Conservation (phyloP, 306 rosid genomes). For the Cucumis sativus region Cucumber_9930_V3 NC_026656.2:20953001-20953500, state of each 20-base stretch:
- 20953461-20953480: too few species aligned
- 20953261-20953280: background rate
- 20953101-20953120: slow-evolving; percentile 34
- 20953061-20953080: slow-evolving; percentile 31
- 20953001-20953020: slow-evolving; percentile 26
- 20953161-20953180: slow-evolving; percentile 5
- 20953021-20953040: slow-evolving; percentile 36
- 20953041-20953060: slow-evolving; percentile 30
- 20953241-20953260: slow-evolving; percentile 39
- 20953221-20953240: slow-evolving; percentile 37
- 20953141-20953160: slow-evolving; percentile 29
- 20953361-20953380: too few species aligned
- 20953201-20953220: slow-evolving; percentile 36
- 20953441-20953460: too few species aligned
- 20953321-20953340: too few species aligned
- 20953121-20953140: slow-evolving; percentile 28
- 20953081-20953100: slow-evolving; percentile 44
- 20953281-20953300: too few species aligned
- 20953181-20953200: slow-evolving; percentile 25
- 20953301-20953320: too few species aligned
- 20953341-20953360: too few species aligned
- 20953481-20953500: too few species aligned
- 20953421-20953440: too few species aligned
- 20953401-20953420: too few species aligned
- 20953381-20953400: too few species aligned